Evolutionary conservation across 306 rosid species (phyloP).

Genomic region (Lathyrus aphaca): DNA sequence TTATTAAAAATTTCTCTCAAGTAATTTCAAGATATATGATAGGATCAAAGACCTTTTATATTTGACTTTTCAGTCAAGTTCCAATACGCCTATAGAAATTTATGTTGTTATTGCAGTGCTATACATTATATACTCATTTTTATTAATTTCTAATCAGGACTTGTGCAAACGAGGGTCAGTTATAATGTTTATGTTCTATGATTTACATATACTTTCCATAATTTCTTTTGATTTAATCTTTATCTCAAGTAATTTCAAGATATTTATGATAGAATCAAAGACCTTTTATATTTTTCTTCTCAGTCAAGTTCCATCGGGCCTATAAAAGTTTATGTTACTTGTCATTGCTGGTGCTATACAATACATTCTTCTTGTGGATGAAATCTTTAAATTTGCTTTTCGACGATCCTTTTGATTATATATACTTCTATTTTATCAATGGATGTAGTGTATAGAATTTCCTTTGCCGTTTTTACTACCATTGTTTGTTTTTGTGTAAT

Average conservation of each 20-base stretch:
- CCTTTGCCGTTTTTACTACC: too few species aligned
- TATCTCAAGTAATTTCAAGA: slow-evolving; percentile 1
- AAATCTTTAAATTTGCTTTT: too few species aligned
- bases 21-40: slow-evolving; percentile 1
- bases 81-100: neutral
- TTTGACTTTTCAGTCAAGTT: slow-evolving; percentile 4
- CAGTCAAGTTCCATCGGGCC: neutral
- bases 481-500: too few species aligned
- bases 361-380: neutral
- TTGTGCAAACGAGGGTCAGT: too few species aligned
- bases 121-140: neutral
- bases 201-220: slow-evolving; percentile 12
- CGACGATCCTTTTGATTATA: too few species aligned
- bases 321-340: neutral
- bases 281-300: neutral
- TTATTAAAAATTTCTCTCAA: too few species aligned
- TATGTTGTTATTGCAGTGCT: neutral
- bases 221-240: slow-evolving; percentile 7
- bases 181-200: neutral
- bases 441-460: too few species aligned
- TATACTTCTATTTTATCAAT: too few species aligned
- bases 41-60: too few species aligned
- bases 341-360: neutral
- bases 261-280: slow-evolving; percentile 2
- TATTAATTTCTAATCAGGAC: neutral